Base-by-base conservation (phyloP, 1,284 basidiomycete species). In the Ceratobasidium theobromae region DNA sequence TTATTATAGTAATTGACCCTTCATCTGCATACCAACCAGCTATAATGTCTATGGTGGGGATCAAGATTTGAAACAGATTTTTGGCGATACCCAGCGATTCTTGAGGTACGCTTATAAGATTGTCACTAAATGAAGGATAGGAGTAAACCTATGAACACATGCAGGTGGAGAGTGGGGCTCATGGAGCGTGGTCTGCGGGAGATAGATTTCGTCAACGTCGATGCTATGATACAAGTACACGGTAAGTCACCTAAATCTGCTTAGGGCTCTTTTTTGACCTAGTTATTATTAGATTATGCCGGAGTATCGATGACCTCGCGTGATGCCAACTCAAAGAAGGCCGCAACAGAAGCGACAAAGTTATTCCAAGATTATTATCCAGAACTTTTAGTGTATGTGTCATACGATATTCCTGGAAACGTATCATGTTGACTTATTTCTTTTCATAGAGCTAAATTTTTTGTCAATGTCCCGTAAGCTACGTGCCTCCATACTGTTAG, bases 291-390 rank as follows among this genome's bases (percentile, higher is more conserved):
- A 88, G 89, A 92, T 74, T 91, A 91, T 72, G 83, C 82, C 60
- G 89, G 89, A n/a, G 87, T 89, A 16, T 75, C 78, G 67, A 69
- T 87, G 69, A 80, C 79, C 4, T 86, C 82, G 73, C 80, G 88
- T n/a, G 86, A 86, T 46, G 81, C 86, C 40, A 87, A 85, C 72
- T 85, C 87, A 45, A 91, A 91, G 76, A 83, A 80, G 23, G 89
- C 89, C 9, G 89, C 89, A 1, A 78, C 81, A 0, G 84, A 88
- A 72, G 86, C 87, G 8, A 82, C 84, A 3, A 84, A 79, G 71
- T 86, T 90, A 71, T 91, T 91, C 76, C 83, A 91, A 27, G 66
- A 67, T 43, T 67, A 70, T 73, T 91, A 91, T 71, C 89, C 89
- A 0, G 89, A 91, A 73, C 80, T 38, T 67, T 30, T 52, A 3